A percentile compares a stretch with the other conserved stretches of the same genome.
Conservation (phyloP, 768 basidiomycete species). For the Mycena rosella region DNA sequence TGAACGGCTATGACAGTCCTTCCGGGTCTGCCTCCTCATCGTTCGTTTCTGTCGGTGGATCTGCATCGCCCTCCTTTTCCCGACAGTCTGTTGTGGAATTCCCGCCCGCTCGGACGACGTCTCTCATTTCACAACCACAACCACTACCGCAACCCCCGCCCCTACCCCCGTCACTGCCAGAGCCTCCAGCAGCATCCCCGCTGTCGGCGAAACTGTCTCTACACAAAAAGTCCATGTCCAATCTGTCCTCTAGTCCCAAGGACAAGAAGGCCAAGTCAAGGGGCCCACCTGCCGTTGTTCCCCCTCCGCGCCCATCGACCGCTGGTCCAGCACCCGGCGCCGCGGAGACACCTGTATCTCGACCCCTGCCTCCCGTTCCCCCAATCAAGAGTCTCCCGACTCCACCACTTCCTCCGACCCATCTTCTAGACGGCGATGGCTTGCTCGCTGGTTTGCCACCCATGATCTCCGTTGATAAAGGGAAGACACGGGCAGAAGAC, state of each 20-base stretch:
- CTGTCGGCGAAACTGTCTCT: constrained; percentile 12
- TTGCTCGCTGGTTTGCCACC: constrained; percentile 5
- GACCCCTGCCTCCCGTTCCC: constrained; percentile 39
- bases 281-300: constrained; percentile 34
- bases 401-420: constrained; percentile 9
- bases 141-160: constrained; percentile 34
- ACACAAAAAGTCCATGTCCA: constrained; percentile 37
- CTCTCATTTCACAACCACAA: constrained; percentile 35
- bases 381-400: constrained; percentile 27
- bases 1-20: constrained; percentile 44
- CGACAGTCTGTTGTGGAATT: constrained; percentile 31
- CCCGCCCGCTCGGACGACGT: constrained; percentile 44
- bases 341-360: constrained; percentile 27
- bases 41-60: constrained; percentile 31
- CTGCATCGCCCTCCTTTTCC: constrained; percentile 16
- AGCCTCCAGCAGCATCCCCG: constrained; percentile 13
- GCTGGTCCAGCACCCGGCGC: constrained; percentile 43
- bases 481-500: constrained; percentile 22
- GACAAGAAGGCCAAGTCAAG: constrained; percentile 36
- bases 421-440: constrained; percentile 16
- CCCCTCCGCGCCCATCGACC: constrained; percentile 53
- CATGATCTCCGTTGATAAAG: constrained; percentile 22
- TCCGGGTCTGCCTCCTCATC: constrained; percentile 41
- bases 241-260: constrained; percentile 23
- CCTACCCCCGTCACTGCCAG: constrained; percentile 33